Conservation (phyloP, 345 rosid species). For the Clausena lansium region DNA sequence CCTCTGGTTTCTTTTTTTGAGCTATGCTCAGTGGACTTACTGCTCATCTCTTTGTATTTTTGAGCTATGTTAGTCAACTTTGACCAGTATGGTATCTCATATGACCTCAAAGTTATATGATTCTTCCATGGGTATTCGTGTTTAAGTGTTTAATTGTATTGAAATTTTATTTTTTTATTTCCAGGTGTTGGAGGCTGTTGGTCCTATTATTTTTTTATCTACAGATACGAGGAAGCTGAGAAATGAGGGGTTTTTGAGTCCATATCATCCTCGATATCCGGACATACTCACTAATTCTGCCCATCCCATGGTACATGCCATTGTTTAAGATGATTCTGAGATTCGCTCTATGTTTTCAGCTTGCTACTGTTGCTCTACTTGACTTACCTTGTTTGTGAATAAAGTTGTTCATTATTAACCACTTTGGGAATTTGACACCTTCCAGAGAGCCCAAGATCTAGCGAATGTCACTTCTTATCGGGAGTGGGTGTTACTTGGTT, state of each 20-base stretch:
- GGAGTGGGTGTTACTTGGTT: slow-evolving; percentile 97
- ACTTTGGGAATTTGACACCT: slow-evolving; percentile 16
- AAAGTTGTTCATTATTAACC: slow-evolving; percentile 12
- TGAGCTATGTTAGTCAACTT: neutral
- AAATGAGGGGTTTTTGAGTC: slow-evolving; percentile 95
- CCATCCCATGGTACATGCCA: slow-evolving; percentile 82
- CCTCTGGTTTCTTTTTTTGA: neutral
- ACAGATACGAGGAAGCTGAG: slow-evolving; percentile 96
- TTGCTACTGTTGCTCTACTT: neutral
- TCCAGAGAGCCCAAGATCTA: slow-evolving; percentile 97
- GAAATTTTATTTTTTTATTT: slow-evolving; percentile 24
- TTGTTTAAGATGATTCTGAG: slow-evolving; percentile 4
- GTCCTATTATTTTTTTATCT: slow-evolving; percentile 90
- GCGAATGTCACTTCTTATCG: slow-evolving; percentile 95
- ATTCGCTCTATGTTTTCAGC: neutral
- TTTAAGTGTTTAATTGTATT: slow-evolving; percentile 9
- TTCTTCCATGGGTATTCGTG: slow-evolving; percentile 4
- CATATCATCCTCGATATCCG: slow-evolving; percentile 97
- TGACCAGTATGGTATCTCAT: slow-evolving; percentile 3
- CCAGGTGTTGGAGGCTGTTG: slow-evolving; percentile 98
- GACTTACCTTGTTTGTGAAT: neutral
- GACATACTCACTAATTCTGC: slow-evolving; percentile 98
- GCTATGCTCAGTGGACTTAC: neutral
- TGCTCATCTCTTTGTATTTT: neutral
- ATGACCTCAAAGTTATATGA: neutral